Evolutionary conservation across 148 eudicot genomes (phyloP).

Genomic region (Mesembryanthemum crystallinum): DNA sequence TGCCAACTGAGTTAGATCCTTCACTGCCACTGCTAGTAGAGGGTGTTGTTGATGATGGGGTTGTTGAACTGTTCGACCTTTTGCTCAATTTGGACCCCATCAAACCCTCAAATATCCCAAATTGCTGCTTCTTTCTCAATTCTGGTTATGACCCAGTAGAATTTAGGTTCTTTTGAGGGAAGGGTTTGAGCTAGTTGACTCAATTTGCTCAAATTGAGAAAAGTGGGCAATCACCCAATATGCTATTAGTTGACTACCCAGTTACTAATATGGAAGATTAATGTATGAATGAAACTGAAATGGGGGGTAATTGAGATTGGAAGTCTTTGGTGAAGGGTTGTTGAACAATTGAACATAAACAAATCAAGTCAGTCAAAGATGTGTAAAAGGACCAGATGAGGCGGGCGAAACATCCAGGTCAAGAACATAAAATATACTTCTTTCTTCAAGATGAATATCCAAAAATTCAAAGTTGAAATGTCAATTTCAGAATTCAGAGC

Average conservation of each 20-base stretch:
- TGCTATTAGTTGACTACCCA: neutral
- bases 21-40: slow-evolving; percentile 2
- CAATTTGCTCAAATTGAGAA: neutral
- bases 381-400: no score
- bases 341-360: no score
- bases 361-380: no score
- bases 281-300: no score
- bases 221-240: neutral
- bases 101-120: slow-evolving; percentile 10
- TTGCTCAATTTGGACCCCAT: slow-evolving; percentile 33
- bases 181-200: neutral
- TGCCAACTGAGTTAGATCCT: slow-evolving; percentile 19
- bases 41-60: slow-evolving; percentile 11
- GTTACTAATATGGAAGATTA: neutral
- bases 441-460: no score
- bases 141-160: neutral
- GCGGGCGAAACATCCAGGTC: no score
- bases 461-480: no score
- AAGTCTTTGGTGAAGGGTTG: no score
- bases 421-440: no score
- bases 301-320: no score
- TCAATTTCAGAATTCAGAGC: no score
- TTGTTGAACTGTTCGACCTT: slow-evolving; percentile 21
- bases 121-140: neutral
- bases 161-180: neutral